Base-by-base conservation (phyloP, 805 yeast genomes). In the Zygosaccharomyces kombuchaensis region DNA sequence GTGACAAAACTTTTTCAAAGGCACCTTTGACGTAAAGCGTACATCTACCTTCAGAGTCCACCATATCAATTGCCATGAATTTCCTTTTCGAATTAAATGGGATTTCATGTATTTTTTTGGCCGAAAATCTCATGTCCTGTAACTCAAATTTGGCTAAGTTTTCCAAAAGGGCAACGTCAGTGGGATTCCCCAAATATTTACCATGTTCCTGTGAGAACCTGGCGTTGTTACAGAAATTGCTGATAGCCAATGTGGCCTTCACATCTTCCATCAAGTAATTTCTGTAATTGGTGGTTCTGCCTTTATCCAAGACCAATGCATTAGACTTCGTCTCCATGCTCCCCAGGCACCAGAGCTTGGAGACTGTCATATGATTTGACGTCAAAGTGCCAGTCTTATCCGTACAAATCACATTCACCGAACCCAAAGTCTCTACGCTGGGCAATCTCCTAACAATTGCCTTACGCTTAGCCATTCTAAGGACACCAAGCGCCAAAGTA, bases 401-500 rank as follows among this genome's bases (percentile, higher is more conserved):
- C 5, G 93, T 80, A 62, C 96, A 88, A 55, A 89, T 87, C 36
- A 89, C 96, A 61, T 89, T 90, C 30, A 89, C 96, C 37, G 95
- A 86, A 5, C 97, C 97, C 52, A 90, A 75, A 7, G 97, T 90
- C 67, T 90, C 97, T 23, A 93, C 99, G 56, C 93, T 82, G 13
- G 99, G 98, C 52, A 93, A 72, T 56, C 97, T 79, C 60, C 90
- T 85, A 43, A 93, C 96, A 62, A 93, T 93, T 2, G 98, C 99
- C 58, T 84, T 86, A 56, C 89, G 83, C 43, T 80, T 81, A 5
- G 99, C 97, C 99, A 93, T 93, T 69, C 98, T 77, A 55, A 93
- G 73, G 36, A 93, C 99, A 40, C 99, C 99, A 17, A 93, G 73
- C 0, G 99, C 99, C 52, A 93, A 73, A 0, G 99, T 93, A 8